Evolutionary conservation across 257 asterid genomes (phyloP), one percentile per base, ranked within the genome.

Genomic region (Solanum verrucosum): DNA sequence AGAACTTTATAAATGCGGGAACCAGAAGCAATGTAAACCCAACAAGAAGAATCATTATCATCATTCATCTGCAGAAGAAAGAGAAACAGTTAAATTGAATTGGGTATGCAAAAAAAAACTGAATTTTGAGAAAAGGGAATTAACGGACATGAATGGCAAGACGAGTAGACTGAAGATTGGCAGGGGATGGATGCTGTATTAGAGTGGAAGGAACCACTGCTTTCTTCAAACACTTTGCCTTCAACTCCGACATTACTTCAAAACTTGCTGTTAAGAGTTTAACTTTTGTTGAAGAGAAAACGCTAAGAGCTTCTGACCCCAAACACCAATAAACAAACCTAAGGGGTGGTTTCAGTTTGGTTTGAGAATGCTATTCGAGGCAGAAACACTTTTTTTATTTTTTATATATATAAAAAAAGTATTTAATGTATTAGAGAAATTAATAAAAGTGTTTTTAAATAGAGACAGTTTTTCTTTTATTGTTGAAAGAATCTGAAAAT

Each of bases 21-120:
- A 68, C 92, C 98, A 86, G 98, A 95, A 87, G 99, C 98, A 82
- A 97, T 74, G 90, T 96, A 97, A 87, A 96, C 93, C 93, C 96
- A 93, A 91, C 98, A 95, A 89, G 96, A 93, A 5, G 93, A 88
- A 25, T 70, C 92, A 74, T 90, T 92, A n/a, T 71, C 95, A 89
- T 74, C 95, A 88, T 91, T 88, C 65, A 92, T 91, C 99, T 97
- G 93, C 87, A 16, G 8, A 49, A 49, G 3, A 5, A 49, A 16
- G 13, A 29, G 16, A 29, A 72, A n/a, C 60, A 49, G 81, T 25
- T 77, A 68, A 87, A 72, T 14, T 18, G 16, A 52, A 79, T 25
- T 8, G 82, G 21, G 89, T 67, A 65, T 27, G 52, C 14, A 49
- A 2, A 49, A 49, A 37, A 65, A n/a, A 29, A 73, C 34, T 71